Percentiles rank a stretch among this genome's conserved stretches.
Conservation (phyloP, 768 basidiomycete genomes). For the Thelephora ganbajun region DNA sequence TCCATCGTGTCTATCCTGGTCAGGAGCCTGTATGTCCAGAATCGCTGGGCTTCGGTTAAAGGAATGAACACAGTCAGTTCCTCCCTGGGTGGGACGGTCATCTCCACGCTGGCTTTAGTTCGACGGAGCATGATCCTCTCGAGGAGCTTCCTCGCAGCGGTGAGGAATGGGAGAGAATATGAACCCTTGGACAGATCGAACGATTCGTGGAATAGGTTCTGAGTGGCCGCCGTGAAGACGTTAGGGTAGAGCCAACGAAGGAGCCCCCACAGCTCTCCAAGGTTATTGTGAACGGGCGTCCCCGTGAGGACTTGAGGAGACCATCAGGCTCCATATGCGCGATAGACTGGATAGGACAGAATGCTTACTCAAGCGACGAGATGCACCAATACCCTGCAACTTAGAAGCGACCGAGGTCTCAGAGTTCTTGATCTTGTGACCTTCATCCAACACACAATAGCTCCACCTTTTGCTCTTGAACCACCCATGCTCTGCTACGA, state of each 20-base stretch:
- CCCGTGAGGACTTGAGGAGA: conserved; percentile 44
- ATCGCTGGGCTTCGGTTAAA: conserved; percentile 43
- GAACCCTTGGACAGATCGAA: conserved; percentile 40
- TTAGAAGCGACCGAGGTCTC: conserved; percentile 39
- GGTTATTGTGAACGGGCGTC: conserved; percentile 59
- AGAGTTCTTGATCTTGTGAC: conserved; percentile 62
- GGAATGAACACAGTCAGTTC: conserved; percentile 45
- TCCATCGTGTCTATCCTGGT: conserved; percentile 36
- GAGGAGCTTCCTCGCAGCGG: conserved; percentile 33
- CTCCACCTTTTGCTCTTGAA: conserved; percentile 46
- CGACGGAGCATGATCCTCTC: conserved; percentile 43
- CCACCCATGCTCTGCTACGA: conserved; percentile 41
- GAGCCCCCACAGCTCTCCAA: conserved; percentile 42
- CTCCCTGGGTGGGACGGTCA: conserved; percentile 39
- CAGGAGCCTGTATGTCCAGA: conserved; percentile 45
- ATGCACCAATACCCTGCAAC: conserved; percentile 38
- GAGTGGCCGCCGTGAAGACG: conserved; percentile 34
- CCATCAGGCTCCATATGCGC: neutral
- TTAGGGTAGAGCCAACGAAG: conserved; percentile 42
- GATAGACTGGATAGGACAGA: neutral
- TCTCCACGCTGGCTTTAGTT: conserved; percentile 38
- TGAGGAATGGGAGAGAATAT: conserved; percentile 36
- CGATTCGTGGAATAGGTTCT: conserved; percentile 33
- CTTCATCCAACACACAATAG: conserved; percentile 51
- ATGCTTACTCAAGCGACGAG: conserved; percentile 39